phyloP scores from a whole-genome alignment of 371 early-diverging fungal species.

The Chytridium lagenaria region DNA sequence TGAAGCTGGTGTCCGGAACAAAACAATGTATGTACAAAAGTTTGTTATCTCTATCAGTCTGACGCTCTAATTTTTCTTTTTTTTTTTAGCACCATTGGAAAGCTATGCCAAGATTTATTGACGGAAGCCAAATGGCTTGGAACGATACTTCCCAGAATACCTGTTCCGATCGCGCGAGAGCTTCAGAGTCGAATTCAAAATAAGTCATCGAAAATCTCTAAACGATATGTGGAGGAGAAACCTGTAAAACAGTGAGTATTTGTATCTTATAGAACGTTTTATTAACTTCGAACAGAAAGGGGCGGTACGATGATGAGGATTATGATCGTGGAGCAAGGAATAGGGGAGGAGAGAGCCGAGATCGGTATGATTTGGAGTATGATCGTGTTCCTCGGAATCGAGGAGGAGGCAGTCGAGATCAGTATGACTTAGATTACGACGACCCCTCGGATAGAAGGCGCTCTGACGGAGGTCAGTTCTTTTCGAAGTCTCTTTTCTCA shows the following conservation, averaged over 20 bases:
- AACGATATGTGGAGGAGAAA: neutral
- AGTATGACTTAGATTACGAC: too few relatives aligned
- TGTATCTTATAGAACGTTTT: neutral
- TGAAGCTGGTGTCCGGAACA: conserved; percentile 67
- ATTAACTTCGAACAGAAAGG: neutral
- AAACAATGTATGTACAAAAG: too few relatives aligned
- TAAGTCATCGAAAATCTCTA: neutral
- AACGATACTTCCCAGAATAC: conserved; percentile 34
- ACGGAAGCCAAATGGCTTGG: conserved; percentile 36
- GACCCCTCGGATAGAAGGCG: too few relatives aligned
- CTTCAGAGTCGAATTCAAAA: conserved; percentile 26
- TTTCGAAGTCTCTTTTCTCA: too few relatives aligned
- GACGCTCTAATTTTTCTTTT: neutral
- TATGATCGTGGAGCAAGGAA: neutral
- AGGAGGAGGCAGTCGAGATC: too few relatives aligned
- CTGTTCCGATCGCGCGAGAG: conserved; percentile 28
- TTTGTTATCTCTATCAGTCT: conserved; percentile 68
- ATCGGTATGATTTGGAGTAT: neutral
- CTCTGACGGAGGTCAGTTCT: too few relatives aligned
- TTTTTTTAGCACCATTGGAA: conserved; percentile 27
- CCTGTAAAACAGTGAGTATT: neutral
- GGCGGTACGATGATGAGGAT: neutral
- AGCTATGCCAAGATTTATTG: conserved; percentile 22
- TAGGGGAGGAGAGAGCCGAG: neutral
- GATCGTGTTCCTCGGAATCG: too few relatives aligned